These are phyloP conservation scores for Fragaria vesca DNA, from an alignment of 306 rosid genomes.

Conservation along the genomic window DNA sequence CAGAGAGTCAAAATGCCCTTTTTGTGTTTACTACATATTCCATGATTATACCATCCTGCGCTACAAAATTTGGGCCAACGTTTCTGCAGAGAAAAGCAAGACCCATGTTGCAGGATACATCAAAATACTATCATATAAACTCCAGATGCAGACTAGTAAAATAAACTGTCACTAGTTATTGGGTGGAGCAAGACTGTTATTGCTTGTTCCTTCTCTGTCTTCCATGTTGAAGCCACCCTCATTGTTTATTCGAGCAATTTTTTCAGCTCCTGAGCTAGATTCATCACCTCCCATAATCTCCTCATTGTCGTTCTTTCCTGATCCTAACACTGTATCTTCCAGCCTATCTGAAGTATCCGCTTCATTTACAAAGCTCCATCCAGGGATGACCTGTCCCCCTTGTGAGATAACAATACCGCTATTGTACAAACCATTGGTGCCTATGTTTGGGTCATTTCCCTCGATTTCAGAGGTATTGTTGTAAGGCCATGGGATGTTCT, in stretches of 20 bases:
- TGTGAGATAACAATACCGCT: slow-evolving; percentile 23
- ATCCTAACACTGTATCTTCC: slow-evolving; percentile 35
- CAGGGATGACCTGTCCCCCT: slow-evolving; percentile 35
- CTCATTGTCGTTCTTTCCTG: slow-evolving; percentile 39
- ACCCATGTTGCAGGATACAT: slow-evolving; percentile 25
- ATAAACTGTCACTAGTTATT: slow-evolving; percentile 21
- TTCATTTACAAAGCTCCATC: slow-evolving; percentile 36
- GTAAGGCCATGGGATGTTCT: slow-evolving; percentile 28
- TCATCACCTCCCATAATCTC: slow-evolving; percentile 36
- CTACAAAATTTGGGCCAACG: slow-evolving; percentile 33
- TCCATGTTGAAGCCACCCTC: slow-evolving; percentile 17
- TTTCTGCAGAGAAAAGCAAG: slow-evolving; percentile 16
- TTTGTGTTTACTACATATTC: neutral
- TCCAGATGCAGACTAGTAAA: slow-evolving; percentile 4
- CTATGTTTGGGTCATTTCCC: slow-evolving; percentile 17
- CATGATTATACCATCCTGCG: slow-evolving; percentile 15
- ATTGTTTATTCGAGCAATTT: slow-evolving; percentile 20
- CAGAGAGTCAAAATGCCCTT: neutral
- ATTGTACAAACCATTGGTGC: slow-evolving; percentile 21
- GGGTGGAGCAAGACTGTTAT: slow-evolving; percentile 18
- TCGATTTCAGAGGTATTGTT: slow-evolving; percentile 19
- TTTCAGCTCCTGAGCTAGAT: slow-evolving; percentile 38
- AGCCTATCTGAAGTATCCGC: slow-evolving; percentile 37
- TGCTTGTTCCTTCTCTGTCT: slow-evolving; percentile 16
- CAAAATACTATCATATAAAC: neutral